Percentiles rank a stretch among this genome's conserved stretches.
Evolutionary conservation across 345 rosid genomes (phyloP).

Genomic region (Linum tenue): DNA sequence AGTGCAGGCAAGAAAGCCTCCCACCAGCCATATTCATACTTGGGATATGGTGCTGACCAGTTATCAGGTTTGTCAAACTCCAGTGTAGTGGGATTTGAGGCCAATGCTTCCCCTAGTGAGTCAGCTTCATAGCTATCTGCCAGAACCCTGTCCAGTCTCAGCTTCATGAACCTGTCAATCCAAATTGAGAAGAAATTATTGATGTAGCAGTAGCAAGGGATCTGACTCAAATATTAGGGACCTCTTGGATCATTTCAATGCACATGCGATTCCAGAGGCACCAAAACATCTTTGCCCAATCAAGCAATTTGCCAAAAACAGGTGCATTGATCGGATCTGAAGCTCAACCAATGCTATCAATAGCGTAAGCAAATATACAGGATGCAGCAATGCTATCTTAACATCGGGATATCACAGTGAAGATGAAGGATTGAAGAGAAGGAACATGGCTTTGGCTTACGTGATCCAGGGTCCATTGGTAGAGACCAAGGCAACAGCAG

Average conservation of each 20-base stretch:
- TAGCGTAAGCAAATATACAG: no score
- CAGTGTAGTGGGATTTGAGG: slow-evolving; percentile 51
- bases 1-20: slow-evolving; percentile 59
- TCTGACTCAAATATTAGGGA: no score
- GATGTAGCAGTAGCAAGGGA: background rate
- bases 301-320: no score
- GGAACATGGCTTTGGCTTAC: slow-evolving; percentile 27
- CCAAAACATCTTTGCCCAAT: no score
- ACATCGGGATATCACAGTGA: no score
- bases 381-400: no score
- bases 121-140: slow-evolving; percentile 62
- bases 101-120: slow-evolving; percentile 67
- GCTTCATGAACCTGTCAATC: slow-evolving; percentile 76
- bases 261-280: no score
- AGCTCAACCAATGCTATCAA: background rate
- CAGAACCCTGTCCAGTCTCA: slow-evolving; percentile 89
- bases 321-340: background rate
- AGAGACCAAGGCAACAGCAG: slow-evolving; percentile 94
- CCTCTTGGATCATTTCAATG: no score
- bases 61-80: slow-evolving; percentile 73
- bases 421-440: no score
- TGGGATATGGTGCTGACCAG: slow-evolving; percentile 90
- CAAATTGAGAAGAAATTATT: slow-evolving; percentile 9
- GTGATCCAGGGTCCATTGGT: slow-evolving; percentile 93
- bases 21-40: slow-evolving; percentile 96